Evolutionary conservation across 2,329 filamentous ascomycete genomes (phyloP).

Genomic region (Neobulgaria alba): DNA sequence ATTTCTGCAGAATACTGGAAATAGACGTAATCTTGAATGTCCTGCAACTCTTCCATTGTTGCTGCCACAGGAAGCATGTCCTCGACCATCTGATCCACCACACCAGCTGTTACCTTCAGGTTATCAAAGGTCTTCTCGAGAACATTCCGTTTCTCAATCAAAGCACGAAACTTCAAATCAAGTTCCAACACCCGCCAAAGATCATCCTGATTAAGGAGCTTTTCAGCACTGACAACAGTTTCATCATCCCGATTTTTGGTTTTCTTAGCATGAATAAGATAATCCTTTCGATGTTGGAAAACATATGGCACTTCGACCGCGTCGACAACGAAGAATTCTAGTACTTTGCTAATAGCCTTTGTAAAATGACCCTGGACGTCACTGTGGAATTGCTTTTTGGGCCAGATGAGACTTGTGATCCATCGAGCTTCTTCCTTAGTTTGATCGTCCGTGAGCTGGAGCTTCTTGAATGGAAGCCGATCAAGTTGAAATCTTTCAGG

Average conservation of each 20-base stretch:
- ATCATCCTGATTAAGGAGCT: slow-evolving; percentile 84
- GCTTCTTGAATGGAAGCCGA: slow-evolving; percentile 76
- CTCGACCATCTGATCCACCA: slow-evolving; percentile 68
- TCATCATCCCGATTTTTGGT: slow-evolving; percentile 51
- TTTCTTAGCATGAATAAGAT: slow-evolving; percentile 82
- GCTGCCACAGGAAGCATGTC: slow-evolving; percentile 72
- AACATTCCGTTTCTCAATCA: slow-evolving; percentile 84
- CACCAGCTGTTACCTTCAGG: slow-evolving; percentile 50
- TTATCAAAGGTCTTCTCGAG: slow-evolving; percentile 73
- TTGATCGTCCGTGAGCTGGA: slow-evolving; percentile 66
- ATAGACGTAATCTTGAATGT: slow-evolving; percentile 91
- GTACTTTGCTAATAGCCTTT: slow-evolving; percentile 79
- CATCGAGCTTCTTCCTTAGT: slow-evolving; percentile 84
- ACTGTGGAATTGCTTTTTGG: slow-evolving; percentile 60
- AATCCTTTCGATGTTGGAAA: slow-evolving; percentile 96
- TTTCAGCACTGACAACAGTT: slow-evolving; percentile 70
- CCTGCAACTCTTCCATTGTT: slow-evolving; percentile 92
- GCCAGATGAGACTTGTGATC: slow-evolving; percentile 85
- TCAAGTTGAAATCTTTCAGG: slow-evolving; percentile 93
- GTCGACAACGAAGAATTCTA: slow-evolving; percentile 91
- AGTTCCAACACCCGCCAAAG: slow-evolving; percentile 92
- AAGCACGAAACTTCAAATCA: slow-evolving; percentile 88
- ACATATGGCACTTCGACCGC: slow-evolving; percentile 96
- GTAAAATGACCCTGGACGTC: slow-evolving; percentile 77
- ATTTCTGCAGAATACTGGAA: slow-evolving; percentile 84